A percentile compares a stretch with the other conserved stretches of the same genome.
Evolutionary conservation across 192 early-diverging fungal genomes (phyloP).

Genomic region (Backusella westeae): DNA sequence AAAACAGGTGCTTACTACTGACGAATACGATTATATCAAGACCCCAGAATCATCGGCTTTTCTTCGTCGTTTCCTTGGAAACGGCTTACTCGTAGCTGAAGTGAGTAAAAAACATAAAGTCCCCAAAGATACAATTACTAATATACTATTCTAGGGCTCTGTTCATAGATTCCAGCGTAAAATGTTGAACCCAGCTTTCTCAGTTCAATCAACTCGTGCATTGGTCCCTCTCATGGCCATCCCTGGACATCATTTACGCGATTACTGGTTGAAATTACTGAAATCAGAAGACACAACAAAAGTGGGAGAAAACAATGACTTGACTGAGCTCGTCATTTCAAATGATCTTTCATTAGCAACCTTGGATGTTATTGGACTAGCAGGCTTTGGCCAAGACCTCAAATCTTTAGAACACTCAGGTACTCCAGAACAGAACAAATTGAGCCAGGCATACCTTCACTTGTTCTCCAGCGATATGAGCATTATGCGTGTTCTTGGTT

Average conservation of each 20-base stretch:
- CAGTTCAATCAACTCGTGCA: conserved; percentile 38
- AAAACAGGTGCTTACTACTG: conserved; percentile 40
- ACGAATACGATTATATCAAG: conserved; percentile 49
- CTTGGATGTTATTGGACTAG: conserved; percentile 45
- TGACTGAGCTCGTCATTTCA: conserved; percentile 38
- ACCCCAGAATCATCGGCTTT: conserved; percentile 23
- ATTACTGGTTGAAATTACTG: conserved; percentile 37
- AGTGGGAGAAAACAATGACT: not conserved
- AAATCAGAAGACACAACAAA: conserved; percentile 15
- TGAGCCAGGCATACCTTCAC: conserved; percentile 43
- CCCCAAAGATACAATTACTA: not conserved
- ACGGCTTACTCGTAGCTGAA: conserved; percentile 51
- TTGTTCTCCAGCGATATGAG: conserved; percentile 28
- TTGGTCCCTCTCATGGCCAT: conserved; percentile 43
- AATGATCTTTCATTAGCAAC: conserved; percentile 39
- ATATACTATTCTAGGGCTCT: conserved; percentile 30
- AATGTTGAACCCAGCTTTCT: conserved; percentile 57
- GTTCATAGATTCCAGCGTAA: conserved; percentile 52
- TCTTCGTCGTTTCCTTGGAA: conserved; percentile 40
- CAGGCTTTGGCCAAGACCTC: conserved; percentile 50
- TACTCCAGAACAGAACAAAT: conserved; percentile 33
- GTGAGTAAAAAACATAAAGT: conserved; percentile 11
- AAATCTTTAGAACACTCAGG: conserved; percentile 25
- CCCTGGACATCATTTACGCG: conserved; percentile 26
- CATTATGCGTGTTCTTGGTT: conserved; percentile 19